These are phyloP conservation scores for Penicillium sp. DNA, from an alignment of 2,329 filamentous ascomycete species.

Conservation along the genomic window DNA sequence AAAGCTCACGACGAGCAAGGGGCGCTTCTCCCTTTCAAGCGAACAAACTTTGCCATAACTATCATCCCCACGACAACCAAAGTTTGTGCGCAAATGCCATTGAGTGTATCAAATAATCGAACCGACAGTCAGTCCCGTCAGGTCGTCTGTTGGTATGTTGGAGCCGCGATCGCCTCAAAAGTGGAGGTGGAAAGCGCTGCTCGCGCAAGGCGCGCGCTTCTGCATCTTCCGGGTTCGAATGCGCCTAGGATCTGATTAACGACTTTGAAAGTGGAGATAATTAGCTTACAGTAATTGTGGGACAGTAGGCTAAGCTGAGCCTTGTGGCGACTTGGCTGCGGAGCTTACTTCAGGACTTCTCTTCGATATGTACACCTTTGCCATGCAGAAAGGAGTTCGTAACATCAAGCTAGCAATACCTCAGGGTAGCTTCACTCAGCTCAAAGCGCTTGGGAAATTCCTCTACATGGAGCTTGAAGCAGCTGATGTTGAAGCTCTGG, in stretches of 20 bases:
- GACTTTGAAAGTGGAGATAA: neutral
- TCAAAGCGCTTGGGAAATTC: neutral
- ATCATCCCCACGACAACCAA: neutral
- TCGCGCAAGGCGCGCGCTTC: conserved; percentile 4
- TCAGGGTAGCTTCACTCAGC: neutral
- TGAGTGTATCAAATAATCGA: neutral
- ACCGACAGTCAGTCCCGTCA: neutral
- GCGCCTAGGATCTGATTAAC: neutral
- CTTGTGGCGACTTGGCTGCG: neutral
- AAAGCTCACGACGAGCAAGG: conserved; percentile 16
- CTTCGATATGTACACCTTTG: neutral
- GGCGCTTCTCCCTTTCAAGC: neutral
- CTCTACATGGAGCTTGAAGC: neutral
- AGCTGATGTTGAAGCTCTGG: neutral
- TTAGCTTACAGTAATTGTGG: neutral
- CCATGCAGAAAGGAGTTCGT: neutral
- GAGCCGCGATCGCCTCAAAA: neutral
- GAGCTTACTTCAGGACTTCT: neutral
- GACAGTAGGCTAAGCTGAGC: neutral
- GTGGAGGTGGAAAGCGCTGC: neutral
- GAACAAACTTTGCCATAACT: neutral
- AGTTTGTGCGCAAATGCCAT: neutral
- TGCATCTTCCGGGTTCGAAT: neutral
- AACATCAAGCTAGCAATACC: neutral
- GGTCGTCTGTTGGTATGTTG: neutral